These are phyloP conservation scores for Phytophthora citricola DNA, from an alignment of 352 stramenopile genomes.

Conservation along the genomic window DNA sequence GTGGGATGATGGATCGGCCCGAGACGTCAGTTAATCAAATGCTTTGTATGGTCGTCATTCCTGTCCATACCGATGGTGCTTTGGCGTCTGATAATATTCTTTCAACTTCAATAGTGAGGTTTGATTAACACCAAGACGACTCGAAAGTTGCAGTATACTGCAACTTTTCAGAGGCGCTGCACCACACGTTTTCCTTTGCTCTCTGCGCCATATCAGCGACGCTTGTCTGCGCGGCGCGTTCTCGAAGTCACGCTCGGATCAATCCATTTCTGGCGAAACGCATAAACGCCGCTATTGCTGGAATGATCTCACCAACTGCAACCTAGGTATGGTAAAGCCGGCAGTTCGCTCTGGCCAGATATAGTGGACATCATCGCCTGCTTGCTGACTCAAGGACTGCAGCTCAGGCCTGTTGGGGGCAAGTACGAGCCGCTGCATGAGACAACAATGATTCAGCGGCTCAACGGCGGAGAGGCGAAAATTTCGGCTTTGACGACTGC, in stretches of 20 bases:
- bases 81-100: slow-evolving; percentile 4
- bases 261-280: slow-evolving; percentile 14
- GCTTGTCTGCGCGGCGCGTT: slow-evolving; percentile 1
- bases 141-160: too few species aligned
- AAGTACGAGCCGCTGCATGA: neutral
- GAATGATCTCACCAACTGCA: slow-evolving; percentile 11
- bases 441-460: neutral
- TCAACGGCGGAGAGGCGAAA: slow-evolving; percentile 5
- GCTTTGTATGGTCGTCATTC: slow-evolving; percentile 6
- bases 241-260: slow-evolving; percentile 1
- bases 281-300: slow-evolving; percentile 1
- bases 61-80: slow-evolving; percentile 6
- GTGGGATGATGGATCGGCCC: slow-evolving; percentile 1
- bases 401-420: neutral
- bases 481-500: slow-evolving; percentile 8
- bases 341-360: slow-evolving; percentile 6
- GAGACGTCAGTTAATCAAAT: neutral
- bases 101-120: slow-evolving; percentile 4
- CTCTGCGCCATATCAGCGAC: slow-evolving; percentile 9
- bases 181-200: neutral
- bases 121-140: neutral
- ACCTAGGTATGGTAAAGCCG: slow-evolving; percentile 13
- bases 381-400: slow-evolving; percentile 1
- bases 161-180: too few species aligned
- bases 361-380: slow-evolving; percentile 1